These are phyloP conservation scores for Helianthus tuberosus DNA, from an alignment of 129 eudicot genomes.

Conservation along the genomic window DNA sequence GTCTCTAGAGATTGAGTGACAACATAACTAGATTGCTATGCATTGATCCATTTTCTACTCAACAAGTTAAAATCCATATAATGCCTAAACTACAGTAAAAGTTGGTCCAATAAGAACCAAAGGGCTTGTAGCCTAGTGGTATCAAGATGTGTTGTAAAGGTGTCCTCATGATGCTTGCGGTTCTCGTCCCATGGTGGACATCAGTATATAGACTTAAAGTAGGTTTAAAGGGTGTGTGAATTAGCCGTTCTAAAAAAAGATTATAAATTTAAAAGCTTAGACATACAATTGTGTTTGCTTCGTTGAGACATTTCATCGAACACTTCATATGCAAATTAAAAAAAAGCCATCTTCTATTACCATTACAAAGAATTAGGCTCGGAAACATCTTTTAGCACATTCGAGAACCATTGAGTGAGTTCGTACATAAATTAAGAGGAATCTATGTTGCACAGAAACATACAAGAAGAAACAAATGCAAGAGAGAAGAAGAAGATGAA, in stretches of 20 bases:
- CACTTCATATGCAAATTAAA: constrained; percentile 21
- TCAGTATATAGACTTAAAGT: too few species aligned
- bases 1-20: background rate
- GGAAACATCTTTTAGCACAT: background rate
- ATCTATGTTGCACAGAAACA: constrained; percentile 18
- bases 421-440: background rate
- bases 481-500: constrained; percentile 10
- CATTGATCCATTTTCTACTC: too few species aligned
- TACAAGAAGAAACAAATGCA: background rate
- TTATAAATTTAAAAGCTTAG: background rate
- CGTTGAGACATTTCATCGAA: constrained; percentile 37
- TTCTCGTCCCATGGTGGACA: too few species aligned
- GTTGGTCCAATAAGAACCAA: background rate
- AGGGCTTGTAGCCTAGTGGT: too few species aligned
- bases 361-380: background rate
- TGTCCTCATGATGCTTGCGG: too few species aligned
- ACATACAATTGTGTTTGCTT: background rate
- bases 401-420: background rate
- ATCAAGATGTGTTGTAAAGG: too few species aligned
- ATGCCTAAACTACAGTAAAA: background rate
- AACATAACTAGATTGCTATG: background rate
- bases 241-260: too few species aligned
- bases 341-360: background rate
- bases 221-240: too few species aligned
- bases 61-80: background rate